Evolutionary conservation across 2,329 filamentous ascomycete genomes (phyloP), one percentile per base, ranked within the genome.

Genomic region (Colletotrichum sp.): DNA sequence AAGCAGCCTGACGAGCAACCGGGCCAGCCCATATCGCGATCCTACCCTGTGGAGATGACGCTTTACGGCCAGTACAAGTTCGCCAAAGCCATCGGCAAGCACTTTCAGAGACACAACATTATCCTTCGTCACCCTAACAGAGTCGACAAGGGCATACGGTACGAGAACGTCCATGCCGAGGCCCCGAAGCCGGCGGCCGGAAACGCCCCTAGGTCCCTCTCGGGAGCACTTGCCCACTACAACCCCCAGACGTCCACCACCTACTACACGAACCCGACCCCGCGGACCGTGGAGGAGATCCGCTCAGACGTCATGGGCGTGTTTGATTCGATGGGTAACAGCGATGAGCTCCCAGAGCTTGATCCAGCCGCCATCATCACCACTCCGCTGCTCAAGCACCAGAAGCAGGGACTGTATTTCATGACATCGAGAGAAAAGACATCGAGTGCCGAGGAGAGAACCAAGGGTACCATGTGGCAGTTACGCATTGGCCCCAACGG

Each of bases 351-450:
- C 8, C 94, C 94, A 0, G 90, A 93, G 78, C 92, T 94, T 86
- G 92, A 96, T 6, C 90, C 95, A 0, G 89, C 92, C 69, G 78
- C 86, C 4, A 84, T 87, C 8, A 89, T 97, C 69, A 89, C 90
- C 72, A 96, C 93, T 0, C 88, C 91, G 32, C 86, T 99, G 21
- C 91, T 98, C 57, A 90, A 90, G 74, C 96, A 99, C 85, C 96
- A 99, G 83, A 97, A 95, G 83, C 96, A 98, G 84, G 96, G 94
- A 0, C 89, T 99, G 0, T 92, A 93, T 82, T 99, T 98, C 82
- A 95, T 99, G 94, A 92, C 89, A 12, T 90, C 91, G 24, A 94
- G 95, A 77, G 96, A 99, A 84, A 90, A 92, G 65, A 63, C 36
- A 2, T 65, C 89, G 89, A 68, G 90, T 91, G 87, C 88, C 0